Evolutionary conservation across 139 green algal species (phyloP).

Genomic region (Chlamydomonas asymmetrica): DNA sequence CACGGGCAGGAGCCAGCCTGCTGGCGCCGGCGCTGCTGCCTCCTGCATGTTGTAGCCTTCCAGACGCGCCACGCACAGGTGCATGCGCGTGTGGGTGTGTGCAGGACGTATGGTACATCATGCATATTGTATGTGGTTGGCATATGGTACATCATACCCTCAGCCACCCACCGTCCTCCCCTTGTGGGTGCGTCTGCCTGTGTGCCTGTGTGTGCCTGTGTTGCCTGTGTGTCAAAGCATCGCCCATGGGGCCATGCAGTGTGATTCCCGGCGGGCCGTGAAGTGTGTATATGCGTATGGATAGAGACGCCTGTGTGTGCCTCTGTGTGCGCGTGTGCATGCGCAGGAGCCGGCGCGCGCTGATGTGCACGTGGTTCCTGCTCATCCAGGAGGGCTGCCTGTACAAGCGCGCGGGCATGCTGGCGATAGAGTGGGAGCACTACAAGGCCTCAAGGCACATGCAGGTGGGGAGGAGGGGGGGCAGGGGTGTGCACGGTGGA

Average conservation of each 20-base stretch:
- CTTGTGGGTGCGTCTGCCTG: background rate
- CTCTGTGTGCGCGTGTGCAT: background rate
- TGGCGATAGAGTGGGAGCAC: conserved; percentile 15
- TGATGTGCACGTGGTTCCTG: conserved; percentile 17
- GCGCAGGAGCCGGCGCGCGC: background rate
- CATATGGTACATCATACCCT: no score
- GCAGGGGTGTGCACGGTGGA: no score
- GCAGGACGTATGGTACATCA: background rate
- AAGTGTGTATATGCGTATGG: background rate
- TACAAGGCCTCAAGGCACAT: background rate
- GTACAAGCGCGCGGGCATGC: conserved; percentile 5
- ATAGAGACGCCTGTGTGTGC: background rate
- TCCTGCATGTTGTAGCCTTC: background rate
- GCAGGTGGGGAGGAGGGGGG: background rate
- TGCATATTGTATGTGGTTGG: background rate
- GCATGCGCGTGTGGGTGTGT: background rate
- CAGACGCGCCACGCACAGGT: background rate
- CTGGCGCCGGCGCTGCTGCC: no score
- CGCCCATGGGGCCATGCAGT: background rate
- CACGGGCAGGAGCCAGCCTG: background rate
- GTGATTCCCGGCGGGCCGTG: no score
- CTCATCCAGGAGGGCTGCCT: conserved; percentile 5
- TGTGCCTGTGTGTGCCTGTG: background rate
- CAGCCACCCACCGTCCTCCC: background rate
- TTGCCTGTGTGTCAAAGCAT: background rate